Base-by-base conservation (phyloP, 202 grass and related monocot species). In the Dendrocalamus latiflorus region DNA sequence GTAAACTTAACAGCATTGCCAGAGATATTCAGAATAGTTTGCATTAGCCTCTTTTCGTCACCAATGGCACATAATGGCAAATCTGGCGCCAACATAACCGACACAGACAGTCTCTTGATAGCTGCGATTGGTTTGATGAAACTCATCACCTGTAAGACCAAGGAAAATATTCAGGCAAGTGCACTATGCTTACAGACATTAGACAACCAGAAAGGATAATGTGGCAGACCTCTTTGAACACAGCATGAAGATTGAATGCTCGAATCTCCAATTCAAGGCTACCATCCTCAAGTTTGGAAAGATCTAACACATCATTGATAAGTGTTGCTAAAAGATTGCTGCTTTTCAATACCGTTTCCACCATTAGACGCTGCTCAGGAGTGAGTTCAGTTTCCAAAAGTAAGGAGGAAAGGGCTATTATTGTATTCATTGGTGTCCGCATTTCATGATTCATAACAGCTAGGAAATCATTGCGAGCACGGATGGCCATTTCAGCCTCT, bases 81-180 rank as follows among this genome's bases (percentile, higher is more conserved):
- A 81, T 99, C 96, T 22, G 91, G 91, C 28, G 87, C 85, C 81
- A 99, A 87, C 85, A 82, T 93, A 74, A 89, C 83, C 0, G 87
- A 93, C 22, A 94, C 78, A 44, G 87, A 99, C 18, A 99, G 75
- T 61, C 85, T 90, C 83, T 95, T 99, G 54, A 99, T 92, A 75
- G 96, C 86, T 61, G 96, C 93, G 47, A 95, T 95, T 82, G 96
- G 96, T 74, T 93, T 99, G 71, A 99, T 99, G 76, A 95, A 93
- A 90, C 91, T 81, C 86, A 90, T 90, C 22, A 90, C 93, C 96
- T 99, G 68, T 47, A 74, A 84, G 18, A 74, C 20, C 45, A 48
- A 37, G 1, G 51, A 38, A 72, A 72, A 82, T 16, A 53, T 68
- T 87, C 26, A 88, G 60, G 38, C 38, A 72, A 54, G 3, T 36